Evolutionary conservation across 805 yeast species (phyloP), one percentile per base, ranked within the genome.

Genomic region (Tetrapisispora phaffii): DNA sequence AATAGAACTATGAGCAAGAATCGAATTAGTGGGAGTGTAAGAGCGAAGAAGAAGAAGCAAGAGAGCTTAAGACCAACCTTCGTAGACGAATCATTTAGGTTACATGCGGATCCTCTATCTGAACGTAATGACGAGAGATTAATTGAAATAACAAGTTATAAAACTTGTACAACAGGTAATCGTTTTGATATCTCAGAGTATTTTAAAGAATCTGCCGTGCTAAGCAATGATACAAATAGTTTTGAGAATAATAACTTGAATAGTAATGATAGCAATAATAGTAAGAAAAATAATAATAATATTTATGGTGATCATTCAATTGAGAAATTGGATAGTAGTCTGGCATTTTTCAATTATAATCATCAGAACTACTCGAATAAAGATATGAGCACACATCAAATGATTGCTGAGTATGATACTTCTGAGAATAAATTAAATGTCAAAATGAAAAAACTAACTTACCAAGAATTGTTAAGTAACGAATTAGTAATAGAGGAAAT

Each of bases 331-430:
- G 21, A 36, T n/a, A 23, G 15, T 17, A 36, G 31, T 24, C 16
- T 36, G 12, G 5, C 16, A 23, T 36, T 10, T n/a, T 7, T 23
- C 15, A 15, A 36, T 15, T 20, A 23, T 7, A 36, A 36, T 24
- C 15, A 36, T 15, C 31, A 23, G 24, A 15, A 8, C 15, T 36
- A 36, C 9, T 23, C 44, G 8, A 19, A 17, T 9, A 35, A 41
- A 28, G 44, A 41, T 28, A 41, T 41, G 44, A 28, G 39, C 19
- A 28, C 34, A 2, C 44, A 41, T 23, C 44, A 41, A 28, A 41
- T 41, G 39, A 34, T 41, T 16, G 44, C 44, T 19, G 35, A 20
- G 6, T 34, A 28, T 35, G 44, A 41, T 21, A 7, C 7, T 6
- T n/a, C 10, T 15, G 39, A 36, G 24, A 36, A 36, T 41, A 34